Conservation (phyloP, 768 basidiomycete genomes). For the Gloeostereum incarnatum region DNA sequence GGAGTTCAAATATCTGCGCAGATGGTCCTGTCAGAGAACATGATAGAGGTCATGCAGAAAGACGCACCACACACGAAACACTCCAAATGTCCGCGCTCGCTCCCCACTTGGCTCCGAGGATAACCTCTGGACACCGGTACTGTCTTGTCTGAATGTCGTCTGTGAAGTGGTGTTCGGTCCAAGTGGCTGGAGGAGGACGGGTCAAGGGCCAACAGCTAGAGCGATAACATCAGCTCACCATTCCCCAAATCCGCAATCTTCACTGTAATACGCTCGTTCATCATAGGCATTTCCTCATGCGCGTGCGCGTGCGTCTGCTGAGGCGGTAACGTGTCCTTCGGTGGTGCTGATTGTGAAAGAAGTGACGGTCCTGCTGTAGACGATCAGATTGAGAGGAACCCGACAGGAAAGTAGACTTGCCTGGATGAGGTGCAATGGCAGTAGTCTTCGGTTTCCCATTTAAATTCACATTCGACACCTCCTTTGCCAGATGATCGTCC, state of each 20-base stretch:
- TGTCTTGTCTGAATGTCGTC: conserved; percentile 98
- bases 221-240: conserved; percentile 36
- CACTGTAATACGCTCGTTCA: conserved; percentile 78
- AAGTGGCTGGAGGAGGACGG: conserved; percentile 45
- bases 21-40: neutral
- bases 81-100: conserved; percentile 96
- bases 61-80: conserved; percentile 82
- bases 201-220: conserved; percentile 4
- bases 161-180: conserved; percentile 94
- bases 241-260: conserved; percentile 99
- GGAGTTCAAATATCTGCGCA: conserved; percentile 80
- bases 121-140: conserved; percentile 96
- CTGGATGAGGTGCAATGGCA: too few species aligned
- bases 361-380: conserved; percentile 51
- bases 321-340: conserved; percentile 11
- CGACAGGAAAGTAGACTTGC: too few species aligned
- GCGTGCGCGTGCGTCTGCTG: neutral
- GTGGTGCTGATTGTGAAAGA: conserved; percentile 60
- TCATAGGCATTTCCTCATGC: neutral
- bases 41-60: neutral
- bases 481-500: conserved; percentile 20
- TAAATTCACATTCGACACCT: conserved; percentile 30
- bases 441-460: neutral
- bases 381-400: conserved; percentile 19
- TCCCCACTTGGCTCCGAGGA: conserved; percentile 94